Evolutionary conservation across 1,284 basidiomycete species (phyloP).

Genomic region (Coniferiporia sulphurascens): DNA sequence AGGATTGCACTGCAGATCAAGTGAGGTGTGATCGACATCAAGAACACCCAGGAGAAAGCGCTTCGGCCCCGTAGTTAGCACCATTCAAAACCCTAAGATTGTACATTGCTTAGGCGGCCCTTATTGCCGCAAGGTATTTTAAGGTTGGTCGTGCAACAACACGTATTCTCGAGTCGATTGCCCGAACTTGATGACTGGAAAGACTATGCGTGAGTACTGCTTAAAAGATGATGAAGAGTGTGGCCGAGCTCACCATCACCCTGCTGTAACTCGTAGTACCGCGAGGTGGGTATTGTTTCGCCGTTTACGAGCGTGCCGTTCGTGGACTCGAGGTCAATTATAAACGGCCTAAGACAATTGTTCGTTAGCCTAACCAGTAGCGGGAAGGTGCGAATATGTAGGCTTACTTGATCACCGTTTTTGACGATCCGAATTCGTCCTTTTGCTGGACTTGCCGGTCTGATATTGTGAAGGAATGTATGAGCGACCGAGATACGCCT

Average conservation of each 20-base stretch:
- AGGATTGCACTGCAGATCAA: neutral
- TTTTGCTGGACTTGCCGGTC: slow-evolving; percentile 81
- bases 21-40: neutral
- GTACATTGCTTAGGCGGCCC: too few species aligned
- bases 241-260: slow-evolving; percentile 68
- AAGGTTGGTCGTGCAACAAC: slow-evolving; percentile 74
- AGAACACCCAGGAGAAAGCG: neutral
- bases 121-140: neutral
- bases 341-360: slow-evolving; percentile 65
- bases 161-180: slow-evolving; percentile 87
- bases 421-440: slow-evolving; percentile 83
- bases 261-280: slow-evolving; percentile 87
- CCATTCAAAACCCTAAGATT: too few species aligned
- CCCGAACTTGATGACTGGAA: slow-evolving; percentile 86
- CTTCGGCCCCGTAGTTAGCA: too few species aligned
- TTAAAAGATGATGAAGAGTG: neutral
- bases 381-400: slow-evolving; percentile 8
- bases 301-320: slow-evolving; percentile 94
- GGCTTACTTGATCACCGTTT: slow-evolving; percentile 74
- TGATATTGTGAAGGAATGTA: slow-evolving; percentile 25
- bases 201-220: neutral
- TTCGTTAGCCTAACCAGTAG: slow-evolving; percentile 5
- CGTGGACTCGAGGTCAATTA: slow-evolving; percentile 96
- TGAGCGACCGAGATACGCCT: neutral
- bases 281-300: slow-evolving; percentile 74